phyloP scores from a whole-genome alignment of 2,329 filamentous ascomycete species.

The Phyllosticta capitalensis region DNA sequence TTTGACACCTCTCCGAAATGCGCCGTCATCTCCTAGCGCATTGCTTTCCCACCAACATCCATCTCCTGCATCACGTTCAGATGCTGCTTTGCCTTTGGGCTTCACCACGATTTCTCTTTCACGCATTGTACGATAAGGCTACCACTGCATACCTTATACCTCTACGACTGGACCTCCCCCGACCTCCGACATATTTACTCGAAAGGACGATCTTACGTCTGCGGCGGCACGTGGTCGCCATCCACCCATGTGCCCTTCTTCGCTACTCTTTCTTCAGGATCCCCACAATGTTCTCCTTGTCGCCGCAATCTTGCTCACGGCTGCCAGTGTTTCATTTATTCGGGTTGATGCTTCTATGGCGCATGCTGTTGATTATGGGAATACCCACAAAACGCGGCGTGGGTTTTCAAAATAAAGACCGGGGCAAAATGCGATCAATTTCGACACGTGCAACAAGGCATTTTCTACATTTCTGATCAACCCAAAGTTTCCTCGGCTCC shows the following conservation, averaged over 20 bases:
- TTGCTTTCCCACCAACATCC: neutral
- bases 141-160: slow-evolving; percentile 4
- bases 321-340: neutral
- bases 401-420: neutral
- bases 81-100: neutral
- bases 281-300: neutral
- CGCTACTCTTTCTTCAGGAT: neutral
- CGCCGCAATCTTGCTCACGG: neutral
- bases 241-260: neutral
- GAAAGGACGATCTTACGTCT: neutral
- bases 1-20: neutral
- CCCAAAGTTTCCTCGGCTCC: neutral
- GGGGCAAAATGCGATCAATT: neutral
- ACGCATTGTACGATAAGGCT: slow-evolving; percentile 11
- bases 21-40: neutral
- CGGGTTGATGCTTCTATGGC: neutral
- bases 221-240: neutral
- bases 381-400: neutral
- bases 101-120: neutral
- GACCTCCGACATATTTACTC: slow-evolving; percentile 4
- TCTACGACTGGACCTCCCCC: neutral
- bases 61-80: neutral
- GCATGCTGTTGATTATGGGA: neutral
- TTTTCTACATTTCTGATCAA: neutral
- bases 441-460: neutral